Evolutionary conservation across 257 asterid genomes (phyloP), one percentile per base, ranked within the genome.

Genomic region (Ehretia macrophylla): DNA sequence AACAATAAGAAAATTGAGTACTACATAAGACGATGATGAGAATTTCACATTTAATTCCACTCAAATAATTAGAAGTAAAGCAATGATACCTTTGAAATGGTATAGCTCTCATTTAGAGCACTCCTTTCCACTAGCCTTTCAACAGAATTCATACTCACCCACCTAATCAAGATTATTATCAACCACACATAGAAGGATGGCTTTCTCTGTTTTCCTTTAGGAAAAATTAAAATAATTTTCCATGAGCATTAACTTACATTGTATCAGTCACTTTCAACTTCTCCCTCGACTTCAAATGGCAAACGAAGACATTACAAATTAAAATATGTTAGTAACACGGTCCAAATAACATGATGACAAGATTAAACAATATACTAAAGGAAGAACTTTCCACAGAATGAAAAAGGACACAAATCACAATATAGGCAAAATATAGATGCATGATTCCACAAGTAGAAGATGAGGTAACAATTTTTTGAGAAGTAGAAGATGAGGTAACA

Each of bases 111-210:
- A 53, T 67, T 44, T 23, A 65, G 67, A 42, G 68, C 55, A 65
- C 73, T 83, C 67, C 74, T 75, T 68, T 59, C 71, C 64, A 79
- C 61, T 59, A 85, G 76, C 52, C 48, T 68, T 63, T 72, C 84
- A 49, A 91, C 40, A 48, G 81, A 76, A 58, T 66, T 71, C 67
- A 85, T 77, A 58, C 74, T 74, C 87, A 88, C 79, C 98, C 98
- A 91, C 86, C 98, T 91, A 73, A 35, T 19, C 56, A 72, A 69
- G 63, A 59, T 56, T 56, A 19, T 44, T 56, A 66, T 12, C 22
- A 54, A 60, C 47, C 38, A 69, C 57, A 55, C 56, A 62, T 65
- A 56, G 47, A 55, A 55, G 56, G 51, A 72, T 37, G 71, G 63
- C 39, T 53, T n/a, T n/a, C 48, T 56, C 65, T 51, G 54, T 57